Evolutionary conservation across 2,329 filamentous ascomycete genomes (phyloP).

Genomic region (Cercospora canescens): DNA sequence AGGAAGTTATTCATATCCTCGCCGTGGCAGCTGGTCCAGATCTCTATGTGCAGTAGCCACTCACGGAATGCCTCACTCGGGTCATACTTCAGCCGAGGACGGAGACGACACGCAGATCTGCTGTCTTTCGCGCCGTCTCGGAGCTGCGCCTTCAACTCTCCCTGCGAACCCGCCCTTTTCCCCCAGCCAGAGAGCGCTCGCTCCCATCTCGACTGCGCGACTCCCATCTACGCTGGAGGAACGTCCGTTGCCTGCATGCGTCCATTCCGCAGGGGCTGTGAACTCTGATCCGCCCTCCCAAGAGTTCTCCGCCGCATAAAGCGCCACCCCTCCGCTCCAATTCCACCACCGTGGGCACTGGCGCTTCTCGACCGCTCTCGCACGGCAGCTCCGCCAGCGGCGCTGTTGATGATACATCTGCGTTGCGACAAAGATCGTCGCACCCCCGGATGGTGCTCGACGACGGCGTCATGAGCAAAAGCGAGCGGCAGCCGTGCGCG

Average conservation of each 20-base stretch:
- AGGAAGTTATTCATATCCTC: neutral
- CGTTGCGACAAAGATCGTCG: neutral
- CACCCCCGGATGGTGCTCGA: neutral
- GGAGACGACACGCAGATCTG: neutral
- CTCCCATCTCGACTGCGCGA: neutral
- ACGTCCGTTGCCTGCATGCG: neutral
- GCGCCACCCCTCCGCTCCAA: neutral
- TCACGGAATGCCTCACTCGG: too few species aligned
- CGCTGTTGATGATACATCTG: neutral
- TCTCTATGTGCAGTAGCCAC: neutral
- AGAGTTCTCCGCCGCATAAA: conserved; percentile 3
- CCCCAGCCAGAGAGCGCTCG: neutral
- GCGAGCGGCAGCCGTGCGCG: neutral
- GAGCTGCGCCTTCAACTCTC: neutral
- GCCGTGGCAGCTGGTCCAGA: neutral
- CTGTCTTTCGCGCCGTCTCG: conserved; percentile 4
- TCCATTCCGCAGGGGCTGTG: neutral
- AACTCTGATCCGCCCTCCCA: neutral
- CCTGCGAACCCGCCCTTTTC: neutral
- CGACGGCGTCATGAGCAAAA: neutral
- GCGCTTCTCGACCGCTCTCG: neutral
- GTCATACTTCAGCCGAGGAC: neutral
- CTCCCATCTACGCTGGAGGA: neutral
- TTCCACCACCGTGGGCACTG: conserved; percentile 2
- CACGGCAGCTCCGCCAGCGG: neutral